Evolutionary conservation across 73 alveolate species (phyloP).

Genomic region (Durusdinium trenchii): DNA sequence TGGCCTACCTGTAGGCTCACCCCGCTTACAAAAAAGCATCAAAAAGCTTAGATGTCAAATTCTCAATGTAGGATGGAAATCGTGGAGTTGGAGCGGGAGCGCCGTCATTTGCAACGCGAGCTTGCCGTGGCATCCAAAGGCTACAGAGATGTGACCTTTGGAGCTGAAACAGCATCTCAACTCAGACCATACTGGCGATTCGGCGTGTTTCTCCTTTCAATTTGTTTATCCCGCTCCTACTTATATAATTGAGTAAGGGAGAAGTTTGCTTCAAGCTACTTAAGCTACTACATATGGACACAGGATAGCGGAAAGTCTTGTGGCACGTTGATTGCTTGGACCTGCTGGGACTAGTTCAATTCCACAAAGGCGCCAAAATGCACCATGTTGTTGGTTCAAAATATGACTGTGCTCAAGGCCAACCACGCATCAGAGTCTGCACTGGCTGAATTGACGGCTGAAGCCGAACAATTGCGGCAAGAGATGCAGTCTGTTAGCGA

Average conservation of each 20-base stretch:
- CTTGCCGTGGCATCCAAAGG: slow-evolving; percentile 75
- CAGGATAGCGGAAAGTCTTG: too few species aligned
- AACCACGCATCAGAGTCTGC: slow-evolving; percentile 22
- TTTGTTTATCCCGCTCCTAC: not conserved
- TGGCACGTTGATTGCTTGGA: too few species aligned
- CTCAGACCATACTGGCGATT: not conserved
- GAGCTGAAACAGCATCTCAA: slow-evolving; percentile 43
- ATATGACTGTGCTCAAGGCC: not conserved
- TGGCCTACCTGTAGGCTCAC: too few species aligned
- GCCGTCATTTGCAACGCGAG: slow-evolving; percentile 91
- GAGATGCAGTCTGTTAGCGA: not conserved
- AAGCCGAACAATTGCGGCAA: not conserved
- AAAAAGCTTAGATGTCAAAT: too few species aligned
- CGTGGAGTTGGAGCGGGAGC: slow-evolving; percentile 86
- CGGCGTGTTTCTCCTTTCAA: not conserved
- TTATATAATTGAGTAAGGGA: not conserved
- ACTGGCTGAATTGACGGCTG: not conserved
- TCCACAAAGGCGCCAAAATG: too few species aligned
- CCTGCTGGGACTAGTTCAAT: too few species aligned
- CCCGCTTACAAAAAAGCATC: too few species aligned
- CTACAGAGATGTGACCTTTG: slow-evolving; percentile 26
- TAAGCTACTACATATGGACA: too few species aligned
- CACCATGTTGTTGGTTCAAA: not conserved
- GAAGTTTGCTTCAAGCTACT: not conserved
- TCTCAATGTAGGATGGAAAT: slow-evolving; percentile 70